Evolutionary conservation across 352 stramenopile species (phyloP).

Genomic region (Globisporangium carolinianum): DNA sequence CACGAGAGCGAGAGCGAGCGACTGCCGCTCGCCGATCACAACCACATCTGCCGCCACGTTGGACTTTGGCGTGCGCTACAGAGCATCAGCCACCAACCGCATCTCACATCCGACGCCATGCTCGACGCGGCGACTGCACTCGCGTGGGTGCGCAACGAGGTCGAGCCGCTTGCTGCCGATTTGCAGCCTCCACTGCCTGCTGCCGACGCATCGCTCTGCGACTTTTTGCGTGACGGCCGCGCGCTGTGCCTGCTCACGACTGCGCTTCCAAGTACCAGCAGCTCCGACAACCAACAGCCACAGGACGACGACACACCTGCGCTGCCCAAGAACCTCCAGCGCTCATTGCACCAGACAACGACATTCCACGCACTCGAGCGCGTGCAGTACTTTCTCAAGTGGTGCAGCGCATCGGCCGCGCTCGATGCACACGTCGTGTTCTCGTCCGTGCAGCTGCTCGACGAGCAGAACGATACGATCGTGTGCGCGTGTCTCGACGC

Average conservation of each 20-base stretch:
- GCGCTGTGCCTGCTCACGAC: slow-evolving; percentile 65
- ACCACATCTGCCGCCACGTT: slow-evolving; percentile 6
- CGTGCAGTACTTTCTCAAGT: slow-evolving; percentile 84
- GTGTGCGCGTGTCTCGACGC: slow-evolving; percentile 56
- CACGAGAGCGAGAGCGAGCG: neutral
- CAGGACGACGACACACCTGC: slow-evolving; percentile 15
- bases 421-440: slow-evolving; percentile 74
- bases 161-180: slow-evolving; percentile 26
- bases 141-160: slow-evolving; percentile 56
- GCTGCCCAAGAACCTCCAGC: slow-evolving; percentile 67
- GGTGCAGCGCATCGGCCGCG: slow-evolving; percentile 43
- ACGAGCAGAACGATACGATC: slow-evolving; percentile 65
- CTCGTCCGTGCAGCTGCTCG: slow-evolving; percentile 70
- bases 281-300: neutral
- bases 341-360: slow-evolving; percentile 53
- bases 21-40: neutral
- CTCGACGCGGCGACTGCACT: slow-evolving; percentile 14
- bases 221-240: slow-evolving; percentile 69
- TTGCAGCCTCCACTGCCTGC: slow-evolving; percentile 21
- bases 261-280: slow-evolving; percentile 15
- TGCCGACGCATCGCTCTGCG: slow-evolving; percentile 38
- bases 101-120: neutral
- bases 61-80: neutral
- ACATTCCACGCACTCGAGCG: slow-evolving; percentile 81
- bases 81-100: neutral